A percentile compares a stretch with the other conserved stretches of the same genome.
Conservation (phyloP, 1,284 basidiomycete genomes). For the Sporisorium scitamineum region DNA sequence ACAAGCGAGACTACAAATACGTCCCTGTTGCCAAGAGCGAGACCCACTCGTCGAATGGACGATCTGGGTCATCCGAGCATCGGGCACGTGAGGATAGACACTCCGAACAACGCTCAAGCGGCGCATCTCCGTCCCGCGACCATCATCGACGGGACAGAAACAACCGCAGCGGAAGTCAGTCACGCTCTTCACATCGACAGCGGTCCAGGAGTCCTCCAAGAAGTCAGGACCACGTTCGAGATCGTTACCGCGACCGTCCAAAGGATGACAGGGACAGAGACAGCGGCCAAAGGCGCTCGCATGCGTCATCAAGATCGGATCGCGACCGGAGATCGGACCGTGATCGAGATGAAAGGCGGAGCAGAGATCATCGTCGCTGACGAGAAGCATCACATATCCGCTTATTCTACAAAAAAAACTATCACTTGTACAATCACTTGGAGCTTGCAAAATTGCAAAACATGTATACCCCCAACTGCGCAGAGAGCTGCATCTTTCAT, state of each 20-base stretch:
- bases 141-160: conserved; percentile 42
- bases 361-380: conserved; percentile 24
- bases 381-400: background rate
- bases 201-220: conserved; percentile 25
- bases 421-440: background rate
- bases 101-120: conserved; percentile 10
- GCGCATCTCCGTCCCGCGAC: conserved; percentile 24
- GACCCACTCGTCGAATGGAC: conserved; percentile 19
- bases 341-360: conserved; percentile 27
- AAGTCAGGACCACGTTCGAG: conserved; percentile 37
- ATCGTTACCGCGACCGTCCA: conserved; percentile 27
- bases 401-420: background rate
- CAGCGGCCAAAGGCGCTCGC: conserved; percentile 12
- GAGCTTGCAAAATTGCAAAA: background rate
- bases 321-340: conserved; percentile 47
- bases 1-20: conserved; percentile 77
- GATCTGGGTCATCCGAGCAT: background rate
- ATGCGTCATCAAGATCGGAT: conserved; percentile 30
- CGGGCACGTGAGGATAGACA: conserved; percentile 28
- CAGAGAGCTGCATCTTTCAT: background rate
- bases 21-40: conserved; percentile 80
- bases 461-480: background rate
- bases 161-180: conserved; percentile 45
- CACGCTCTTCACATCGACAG: conserved; percentile 21
- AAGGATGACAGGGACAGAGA: conserved; percentile 17